These are phyloP conservation scores for Grigorovia humatica DNA, from an alignment of 805 yeast genomes.

Conservation along the genomic window DNA sequence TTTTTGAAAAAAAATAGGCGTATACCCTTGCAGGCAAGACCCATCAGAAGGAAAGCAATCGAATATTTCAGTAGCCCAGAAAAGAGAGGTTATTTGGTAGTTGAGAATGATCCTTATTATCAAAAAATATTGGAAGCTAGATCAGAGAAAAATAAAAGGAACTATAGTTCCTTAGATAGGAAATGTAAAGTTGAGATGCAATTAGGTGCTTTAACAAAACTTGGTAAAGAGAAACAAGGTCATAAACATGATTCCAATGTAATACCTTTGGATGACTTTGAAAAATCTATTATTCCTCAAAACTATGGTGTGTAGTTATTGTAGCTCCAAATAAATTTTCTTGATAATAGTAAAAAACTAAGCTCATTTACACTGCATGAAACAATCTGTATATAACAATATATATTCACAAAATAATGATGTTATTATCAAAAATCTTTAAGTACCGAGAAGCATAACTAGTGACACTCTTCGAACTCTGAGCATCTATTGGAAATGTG, in stretches of 20 bases:
- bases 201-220: constrained; percentile 17
- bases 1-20: constrained; percentile 63
- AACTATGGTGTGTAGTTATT: too few species aligned
- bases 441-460: too few species aligned
- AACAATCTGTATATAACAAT: too few species aligned
- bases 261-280: constrained; percentile 4
- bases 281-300: neutral
- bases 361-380: too few species aligned
- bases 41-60: constrained; percentile 71
- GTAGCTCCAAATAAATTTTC: too few species aligned
- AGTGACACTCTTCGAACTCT: too few species aligned
- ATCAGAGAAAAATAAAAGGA: constrained; percentile 10
- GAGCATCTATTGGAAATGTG: too few species aligned
- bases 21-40: constrained; percentile 77
- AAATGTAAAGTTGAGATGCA: constrained; percentile 27
- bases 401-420: too few species aligned
- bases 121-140: constrained; percentile 19
- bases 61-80: constrained; percentile 62
- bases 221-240: neutral
- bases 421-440: too few species aligned
- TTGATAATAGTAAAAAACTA: too few species aligned
- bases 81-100: constrained; percentile 65
- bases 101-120: constrained; percentile 27
- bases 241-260: constrained; percentile 3
- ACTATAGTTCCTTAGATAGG: constrained; percentile 8